phyloP scores from a whole-genome alignment of 306 rosid species.

The Glycyrrhiza uralensis region DNA sequence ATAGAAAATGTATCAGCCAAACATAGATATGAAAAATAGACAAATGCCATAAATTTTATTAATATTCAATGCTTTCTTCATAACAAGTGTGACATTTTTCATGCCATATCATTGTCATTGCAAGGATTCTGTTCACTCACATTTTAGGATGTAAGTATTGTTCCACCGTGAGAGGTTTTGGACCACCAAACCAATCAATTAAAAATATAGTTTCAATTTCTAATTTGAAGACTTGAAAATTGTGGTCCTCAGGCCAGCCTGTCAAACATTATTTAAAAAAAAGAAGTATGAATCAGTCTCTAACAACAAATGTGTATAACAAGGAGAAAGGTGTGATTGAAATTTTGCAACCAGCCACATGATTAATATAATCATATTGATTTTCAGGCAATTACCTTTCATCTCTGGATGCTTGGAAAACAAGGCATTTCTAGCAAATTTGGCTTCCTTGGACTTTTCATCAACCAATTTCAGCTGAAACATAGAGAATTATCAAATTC shows the following conservation, averaged over 20 bases:
- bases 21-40: not conserved
- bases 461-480: constrained; percentile 71
- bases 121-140: constrained; percentile 24
- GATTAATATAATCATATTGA: constrained; percentile 1
- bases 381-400: constrained; percentile 48
- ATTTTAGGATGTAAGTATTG: constrained; percentile 54
- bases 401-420: constrained; percentile 92
- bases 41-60: not conserved
- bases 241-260: constrained; percentile 80
- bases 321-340: not conserved
- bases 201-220: constrained; percentile 71
- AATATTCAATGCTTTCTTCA: not conserved
- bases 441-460: constrained; percentile 48
- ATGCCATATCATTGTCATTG: not conserved
- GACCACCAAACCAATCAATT: constrained; percentile 85
- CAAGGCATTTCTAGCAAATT: constrained; percentile 68
- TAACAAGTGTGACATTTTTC: not conserved
- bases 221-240: constrained; percentile 67
- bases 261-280: constrained; percentile 15
- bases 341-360: constrained; percentile 2
- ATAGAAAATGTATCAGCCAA: constrained; percentile 10
- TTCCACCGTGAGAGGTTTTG: constrained; percentile 73
- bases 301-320: not conserved
- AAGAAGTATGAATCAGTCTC: not conserved
- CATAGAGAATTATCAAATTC: constrained; percentile 10